phyloP scores from a whole-genome alignment of 768 basidiomycete genomes.

The Boletus rex-veris region DNA sequence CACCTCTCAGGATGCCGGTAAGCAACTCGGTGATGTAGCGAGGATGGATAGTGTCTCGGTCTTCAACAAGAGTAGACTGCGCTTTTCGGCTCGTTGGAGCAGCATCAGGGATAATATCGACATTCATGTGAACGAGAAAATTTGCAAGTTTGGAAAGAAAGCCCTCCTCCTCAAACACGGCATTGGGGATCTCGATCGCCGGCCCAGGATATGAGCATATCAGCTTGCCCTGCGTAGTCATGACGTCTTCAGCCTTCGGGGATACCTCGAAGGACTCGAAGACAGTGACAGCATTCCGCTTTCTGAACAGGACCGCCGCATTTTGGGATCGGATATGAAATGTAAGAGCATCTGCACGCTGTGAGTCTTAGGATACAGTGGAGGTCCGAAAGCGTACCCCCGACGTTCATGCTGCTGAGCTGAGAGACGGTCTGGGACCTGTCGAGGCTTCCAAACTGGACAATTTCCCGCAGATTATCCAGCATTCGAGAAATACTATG shows the following conservation, averaged over 20 bases:
- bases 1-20: constrained; percentile 43
- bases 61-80: constrained; percentile 33
- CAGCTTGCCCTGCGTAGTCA: constrained; percentile 41
- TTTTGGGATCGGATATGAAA: constrained; percentile 46
- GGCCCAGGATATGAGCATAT: constrained; percentile 45
- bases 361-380: neutral
- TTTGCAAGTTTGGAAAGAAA: constrained; percentile 36
- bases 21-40: constrained; percentile 50
- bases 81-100: constrained; percentile 39
- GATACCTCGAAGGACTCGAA: constrained; percentile 50
- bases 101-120: constrained; percentile 31
- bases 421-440: constrained; percentile 11
- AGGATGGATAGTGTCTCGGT: constrained; percentile 40
- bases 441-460: neutral
- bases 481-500: constrained; percentile 29
- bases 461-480: constrained; percentile 12
- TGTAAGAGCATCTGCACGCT: constrained; percentile 32
- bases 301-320: constrained; percentile 42
- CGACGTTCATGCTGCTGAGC: constrained; percentile 15
- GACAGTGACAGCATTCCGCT: constrained; percentile 22
- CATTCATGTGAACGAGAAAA: constrained; percentile 37
- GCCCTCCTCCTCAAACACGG: constrained; percentile 20
- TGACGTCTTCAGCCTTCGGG: constrained; percentile 34
- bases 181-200: constrained; percentile 36
- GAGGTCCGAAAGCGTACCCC: constrained; percentile 12